Base-by-base conservation (phyloP, 208 protist species). In the Blastocrithidia nonstop region DNA sequence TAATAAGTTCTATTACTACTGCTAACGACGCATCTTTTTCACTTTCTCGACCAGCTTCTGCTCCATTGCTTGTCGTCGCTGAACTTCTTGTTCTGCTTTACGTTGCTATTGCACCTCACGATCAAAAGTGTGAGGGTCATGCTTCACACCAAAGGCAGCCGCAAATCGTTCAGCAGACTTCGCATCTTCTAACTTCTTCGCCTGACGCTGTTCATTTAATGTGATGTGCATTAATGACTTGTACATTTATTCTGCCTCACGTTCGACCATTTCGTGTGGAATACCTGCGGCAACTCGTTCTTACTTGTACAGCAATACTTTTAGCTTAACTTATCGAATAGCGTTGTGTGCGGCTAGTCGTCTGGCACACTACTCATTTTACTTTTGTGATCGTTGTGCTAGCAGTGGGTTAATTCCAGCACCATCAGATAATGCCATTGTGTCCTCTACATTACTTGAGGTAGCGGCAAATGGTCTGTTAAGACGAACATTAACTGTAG, bases 141-240 rank as follows among this genome's bases (percentile, higher is more conserved):
- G 20, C 51, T 63, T 62, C 19, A 88, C 73, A 7, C 57, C 53
- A 50, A 91, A 85, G 5, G 77, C 76, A 7, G 58, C 55, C 3
- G 82, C 82, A 47, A 91, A 91, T 22, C 57, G 57, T 47, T 80
- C 69, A 1, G 77, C 76, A 0, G 66, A 70, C 52, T 87, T 91
- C 15, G 54, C 54, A 15, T 76, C 41, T 24, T 61, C 60, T 1
- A 56, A 49, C 45, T 28, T 53, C 50, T 61, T 48, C 24, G 57
- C 40, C 25, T 49, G 50, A 8, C 57, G 49, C 41, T 54, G 45
- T 16, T 38, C 56, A 57, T 64, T 56, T 17, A 39, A 26, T 9
- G 58, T 55, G 15, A 62, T 65, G 3, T 53, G 50, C 25, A 61
- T 22, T 8, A 85, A 58, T 0, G 74, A 66, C 17, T 36, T 33